Conservation (phyloP, 371 early-diverging fungal genomes). For the Mucor lusitanicus region DNA sequence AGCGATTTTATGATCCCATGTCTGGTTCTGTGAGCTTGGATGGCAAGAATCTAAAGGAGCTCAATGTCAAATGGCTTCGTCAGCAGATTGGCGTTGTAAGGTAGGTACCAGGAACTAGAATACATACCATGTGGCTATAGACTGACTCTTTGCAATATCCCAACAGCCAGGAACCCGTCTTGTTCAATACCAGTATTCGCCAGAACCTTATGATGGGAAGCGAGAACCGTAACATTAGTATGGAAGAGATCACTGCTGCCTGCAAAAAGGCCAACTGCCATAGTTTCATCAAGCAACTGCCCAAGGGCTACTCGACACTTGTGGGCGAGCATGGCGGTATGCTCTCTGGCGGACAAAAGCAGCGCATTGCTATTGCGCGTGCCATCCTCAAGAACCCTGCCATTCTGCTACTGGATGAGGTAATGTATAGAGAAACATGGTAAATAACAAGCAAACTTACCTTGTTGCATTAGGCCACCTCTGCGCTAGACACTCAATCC, state of each 20-base stretch:
- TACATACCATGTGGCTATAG: too few species aligned
- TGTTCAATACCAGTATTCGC: slow-evolving; percentile 79
- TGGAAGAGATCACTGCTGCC: slow-evolving; percentile 59
- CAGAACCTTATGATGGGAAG: slow-evolving; percentile 78
- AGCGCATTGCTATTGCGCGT: slow-evolving; percentile 49
- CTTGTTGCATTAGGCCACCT: slow-evolving; percentile 57
- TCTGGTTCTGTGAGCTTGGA: slow-evolving; percentile 70
- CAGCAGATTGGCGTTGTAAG: slow-evolving; percentile 79
- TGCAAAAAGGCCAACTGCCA: slow-evolving; percentile 71
- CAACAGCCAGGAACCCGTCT: slow-evolving; percentile 76
- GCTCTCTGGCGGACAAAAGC: slow-evolving; percentile 81
- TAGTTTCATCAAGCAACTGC: slow-evolving; percentile 74
- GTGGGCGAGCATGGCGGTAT: slow-evolving; percentile 67
- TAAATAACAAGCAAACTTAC: neutral
- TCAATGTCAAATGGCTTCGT: slow-evolving; percentile 75
- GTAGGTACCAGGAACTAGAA: neutral
- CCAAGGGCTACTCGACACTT: slow-evolving; percentile 75
- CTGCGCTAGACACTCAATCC: slow-evolving; percentile 76
- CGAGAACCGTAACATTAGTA: slow-evolving; percentile 25
- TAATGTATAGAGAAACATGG: too few species aligned
- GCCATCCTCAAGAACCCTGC: slow-evolving; percentile 48
- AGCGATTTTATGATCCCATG: slow-evolving; percentile 85
- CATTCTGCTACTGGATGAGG: slow-evolving; percentile 47
- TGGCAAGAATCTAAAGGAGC: slow-evolving; percentile 62
- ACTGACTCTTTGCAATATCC: too few species aligned